phyloP scores from a whole-genome alignment of 768 basidiomycete species.

The Cystofilobasidium macerans region DNA sequence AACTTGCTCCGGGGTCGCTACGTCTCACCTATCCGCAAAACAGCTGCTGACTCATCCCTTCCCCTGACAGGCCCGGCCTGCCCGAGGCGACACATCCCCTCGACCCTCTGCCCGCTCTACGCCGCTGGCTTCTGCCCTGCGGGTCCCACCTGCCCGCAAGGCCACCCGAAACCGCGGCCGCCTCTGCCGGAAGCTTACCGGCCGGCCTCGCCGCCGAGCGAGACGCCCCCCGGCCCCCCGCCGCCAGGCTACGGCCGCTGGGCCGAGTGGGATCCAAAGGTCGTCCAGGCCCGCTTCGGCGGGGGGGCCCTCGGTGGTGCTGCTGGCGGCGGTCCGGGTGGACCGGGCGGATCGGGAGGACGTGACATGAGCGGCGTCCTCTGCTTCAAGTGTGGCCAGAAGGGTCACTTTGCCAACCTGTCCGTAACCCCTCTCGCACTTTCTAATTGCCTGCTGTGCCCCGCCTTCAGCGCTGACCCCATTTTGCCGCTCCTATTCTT shows the following conservation, averaged over 20 bases:
- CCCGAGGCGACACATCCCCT: constrained; percentile 18
- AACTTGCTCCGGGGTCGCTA: too few relatives aligned
- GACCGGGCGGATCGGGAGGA: constrained; percentile 30
- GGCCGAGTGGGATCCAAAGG: constrained; percentile 27
- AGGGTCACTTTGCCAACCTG: constrained; percentile 53
- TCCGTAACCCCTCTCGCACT: too few relatives aligned
- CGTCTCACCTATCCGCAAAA: too few relatives aligned
- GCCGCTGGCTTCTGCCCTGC: constrained; percentile 24
- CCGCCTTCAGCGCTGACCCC: too few relatives aligned
- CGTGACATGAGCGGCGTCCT: constrained; percentile 30
- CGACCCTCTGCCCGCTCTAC: constrained; percentile 16
- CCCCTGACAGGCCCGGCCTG: constrained; percentile 16
- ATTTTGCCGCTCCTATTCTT: not conserved
- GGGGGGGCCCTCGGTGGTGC: constrained; percentile 26
- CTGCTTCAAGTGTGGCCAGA: constrained; percentile 34
- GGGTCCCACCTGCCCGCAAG: constrained; percentile 18
- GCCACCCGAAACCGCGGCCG: constrained; percentile 18
- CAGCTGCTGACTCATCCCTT: not conserved
- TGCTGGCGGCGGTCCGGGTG: constrained; percentile 27
- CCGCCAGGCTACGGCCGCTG: constrained; percentile 36
- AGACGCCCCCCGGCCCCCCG: constrained; percentile 30
- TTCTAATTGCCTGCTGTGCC: constrained; percentile 45
- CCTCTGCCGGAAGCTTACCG: constrained; percentile 47
- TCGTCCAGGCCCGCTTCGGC: constrained; percentile 28
- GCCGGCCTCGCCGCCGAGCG: constrained; percentile 61